A percentile compares a stretch with the other conserved stretches of the same genome.
Evolutionary conservation across 2,329 filamentous ascomycete genomes (phyloP).

Genomic region (Botrytis byssoidea): DNA sequence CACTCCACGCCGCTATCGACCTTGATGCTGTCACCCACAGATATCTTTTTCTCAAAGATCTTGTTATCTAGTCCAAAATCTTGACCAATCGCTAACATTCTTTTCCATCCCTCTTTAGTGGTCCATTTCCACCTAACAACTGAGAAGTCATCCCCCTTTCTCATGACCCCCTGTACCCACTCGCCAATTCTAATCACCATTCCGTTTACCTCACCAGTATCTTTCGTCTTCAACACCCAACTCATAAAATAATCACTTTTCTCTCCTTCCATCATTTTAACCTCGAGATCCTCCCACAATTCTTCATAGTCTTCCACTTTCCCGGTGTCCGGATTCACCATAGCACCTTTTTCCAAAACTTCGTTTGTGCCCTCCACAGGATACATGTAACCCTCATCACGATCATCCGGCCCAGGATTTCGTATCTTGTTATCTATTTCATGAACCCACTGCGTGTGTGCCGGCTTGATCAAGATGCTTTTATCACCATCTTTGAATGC

Average conservation of each 20-base stretch:
- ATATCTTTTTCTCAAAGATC: conserved; percentile 17
- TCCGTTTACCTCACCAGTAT: conserved; percentile 21
- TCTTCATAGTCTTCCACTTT: conserved; percentile 38
- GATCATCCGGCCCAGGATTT: conserved; percentile 24
- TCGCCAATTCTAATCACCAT: conserved; percentile 30
- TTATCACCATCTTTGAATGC: conserved; percentile 17
- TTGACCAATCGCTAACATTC: conserved; percentile 19
- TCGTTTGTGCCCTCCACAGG: conserved; percentile 27
- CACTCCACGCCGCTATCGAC: conserved; percentile 22
- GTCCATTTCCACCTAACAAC: conserved; percentile 29
- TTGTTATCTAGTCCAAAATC: background rate
- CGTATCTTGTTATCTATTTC: conserved; percentile 34
- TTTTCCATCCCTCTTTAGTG: conserved; percentile 22
- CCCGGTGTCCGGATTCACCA: conserved; percentile 36
- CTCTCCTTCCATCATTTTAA: background rate
- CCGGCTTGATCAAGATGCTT: conserved; percentile 20
- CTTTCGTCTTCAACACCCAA: conserved; percentile 29
- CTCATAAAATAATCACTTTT: conserved; percentile 22
- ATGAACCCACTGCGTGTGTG: conserved; percentile 36
- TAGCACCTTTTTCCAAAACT: conserved; percentile 37
- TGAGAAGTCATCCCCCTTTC: conserved; percentile 24
- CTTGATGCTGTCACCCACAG: conserved; percentile 12
- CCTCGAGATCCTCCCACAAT: conserved; percentile 38
- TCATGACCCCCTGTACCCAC: conserved; percentile 29
- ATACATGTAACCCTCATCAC: conserved; percentile 39